Evolutionary conservation across 2,329 filamentous ascomycete species (phyloP).

Genomic region (Beauveria bassiana): DNA sequence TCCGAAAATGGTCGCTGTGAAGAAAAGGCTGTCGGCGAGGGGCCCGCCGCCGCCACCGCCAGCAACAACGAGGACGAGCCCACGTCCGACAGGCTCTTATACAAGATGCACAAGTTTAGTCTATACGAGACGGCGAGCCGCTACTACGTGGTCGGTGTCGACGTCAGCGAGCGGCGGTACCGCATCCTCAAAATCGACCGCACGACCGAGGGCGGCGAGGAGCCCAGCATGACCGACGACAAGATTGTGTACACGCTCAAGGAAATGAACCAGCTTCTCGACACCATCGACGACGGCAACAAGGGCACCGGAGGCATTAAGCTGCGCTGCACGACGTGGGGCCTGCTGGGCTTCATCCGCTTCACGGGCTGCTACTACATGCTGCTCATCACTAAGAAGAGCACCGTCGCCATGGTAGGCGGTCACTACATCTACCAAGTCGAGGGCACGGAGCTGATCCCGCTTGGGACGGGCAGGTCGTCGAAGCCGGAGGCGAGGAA

Average conservation of each 20-base stretch:
- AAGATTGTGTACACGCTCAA: slow-evolving; percentile 88
- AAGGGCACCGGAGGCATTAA: slow-evolving; percentile 83
- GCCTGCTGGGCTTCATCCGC: slow-evolving; percentile 85
- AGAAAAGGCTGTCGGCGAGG: not conserved
- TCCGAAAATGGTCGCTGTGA: not conserved
- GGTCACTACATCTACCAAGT: slow-evolving; percentile 95
- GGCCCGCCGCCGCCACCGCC: slow-evolving; percentile 11
- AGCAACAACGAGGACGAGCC: slow-evolving; percentile 24
- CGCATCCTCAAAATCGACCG: slow-evolving; percentile 92
- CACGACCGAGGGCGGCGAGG: slow-evolving; percentile 67
- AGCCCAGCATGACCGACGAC: slow-evolving; percentile 83
- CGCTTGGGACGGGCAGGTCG: slow-evolving; percentile 68
- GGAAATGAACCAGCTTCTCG: slow-evolving; percentile 88
- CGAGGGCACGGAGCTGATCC: slow-evolving; percentile 85
- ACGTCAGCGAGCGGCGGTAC: slow-evolving; percentile 81
- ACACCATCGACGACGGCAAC: slow-evolving; percentile 93
- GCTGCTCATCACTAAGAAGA: slow-evolving; percentile 92
- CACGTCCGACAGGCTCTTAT: slow-evolving; percentile 32
- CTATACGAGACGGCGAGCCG: slow-evolving; percentile 89
- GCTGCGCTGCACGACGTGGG: slow-evolving; percentile 86
- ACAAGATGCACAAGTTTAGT: slow-evolving; percentile 93
- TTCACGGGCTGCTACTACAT: slow-evolving; percentile 98
- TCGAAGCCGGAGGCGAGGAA: slow-evolving; percentile 66
- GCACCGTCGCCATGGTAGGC: slow-evolving; percentile 90
- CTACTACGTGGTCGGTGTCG: slow-evolving; percentile 91